Conservation (phyloP, 306 rosid species). For the Prunus salicina region DNA sequence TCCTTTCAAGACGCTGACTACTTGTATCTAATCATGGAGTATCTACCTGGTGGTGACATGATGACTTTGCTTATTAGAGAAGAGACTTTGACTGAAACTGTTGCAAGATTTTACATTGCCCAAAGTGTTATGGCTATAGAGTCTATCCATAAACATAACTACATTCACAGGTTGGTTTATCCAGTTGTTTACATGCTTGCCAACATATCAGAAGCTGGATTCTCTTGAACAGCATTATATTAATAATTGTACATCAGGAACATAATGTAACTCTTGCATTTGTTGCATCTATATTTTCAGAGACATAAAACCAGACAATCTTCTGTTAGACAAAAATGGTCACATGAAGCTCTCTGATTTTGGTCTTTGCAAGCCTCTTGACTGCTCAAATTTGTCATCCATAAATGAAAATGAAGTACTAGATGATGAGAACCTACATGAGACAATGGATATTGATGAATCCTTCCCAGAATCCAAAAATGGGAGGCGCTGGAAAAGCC, state of each 20-base stretch:
- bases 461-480: slow-evolving; percentile 37
- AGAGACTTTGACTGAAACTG: slow-evolving; percentile 91
- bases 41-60: slow-evolving; percentile 95
- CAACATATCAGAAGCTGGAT: background rate
- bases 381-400: slow-evolving; percentile 68
- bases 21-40: slow-evolving; percentile 89
- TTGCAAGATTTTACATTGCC: slow-evolving; percentile 64
- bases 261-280: slow-evolving; percentile 2
- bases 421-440: slow-evolving; percentile 73
- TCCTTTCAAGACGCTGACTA: slow-evolving; percentile 86
- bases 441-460: slow-evolving; percentile 56
- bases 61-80: slow-evolving; percentile 93
- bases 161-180: slow-evolving; percentile 73
- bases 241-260: background rate
- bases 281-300: slow-evolving; percentile 30
- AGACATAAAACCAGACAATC: slow-evolving; percentile 96
- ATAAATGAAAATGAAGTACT: slow-evolving; percentile 70
- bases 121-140: slow-evolving; percentile 87
- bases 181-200: background rate
- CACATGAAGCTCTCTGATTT: slow-evolving; percentile 94
- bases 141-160: slow-evolving; percentile 80
- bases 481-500: slow-evolving; percentile 94
- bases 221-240: background rate
- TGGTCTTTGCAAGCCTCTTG: slow-evolving; percentile 94
- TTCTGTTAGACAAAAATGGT: slow-evolving; percentile 73